Conservation (phyloP, 106 monocot species). For the Dendrobium chrysotoxum region DNA sequence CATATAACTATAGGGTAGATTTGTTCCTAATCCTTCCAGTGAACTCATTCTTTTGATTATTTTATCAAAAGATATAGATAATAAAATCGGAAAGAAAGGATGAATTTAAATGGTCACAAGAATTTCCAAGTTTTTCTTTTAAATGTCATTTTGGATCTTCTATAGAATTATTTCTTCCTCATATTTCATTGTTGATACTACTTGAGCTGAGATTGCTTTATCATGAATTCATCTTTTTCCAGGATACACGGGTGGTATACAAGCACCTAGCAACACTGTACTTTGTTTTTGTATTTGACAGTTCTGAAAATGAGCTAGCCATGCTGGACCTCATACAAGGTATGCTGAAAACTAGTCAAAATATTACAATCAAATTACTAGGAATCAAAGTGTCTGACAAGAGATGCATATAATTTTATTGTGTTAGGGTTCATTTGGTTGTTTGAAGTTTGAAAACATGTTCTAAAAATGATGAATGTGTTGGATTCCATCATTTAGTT, state of each 20-base stretch:
- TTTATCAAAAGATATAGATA: not conserved
- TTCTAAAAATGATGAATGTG: not conserved
- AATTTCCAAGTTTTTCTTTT: not conserved
- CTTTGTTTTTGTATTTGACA: conserved; percentile 87
- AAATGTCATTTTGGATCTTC: not conserved
- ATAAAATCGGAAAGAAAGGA: not conserved
- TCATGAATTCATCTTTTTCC: conserved; percentile 13
- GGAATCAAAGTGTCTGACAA: not conserved
- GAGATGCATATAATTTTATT: not conserved
- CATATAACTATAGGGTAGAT: not conserved
- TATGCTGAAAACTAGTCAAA: conserved; percentile 13
- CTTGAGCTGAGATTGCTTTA: not conserved
- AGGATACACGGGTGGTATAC: conserved; percentile 81
- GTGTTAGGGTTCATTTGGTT: not conserved
- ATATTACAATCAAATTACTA: not conserved
- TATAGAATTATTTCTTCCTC: not conserved
- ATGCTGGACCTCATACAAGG: conserved; percentile 98
- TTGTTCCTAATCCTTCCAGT: not conserved
- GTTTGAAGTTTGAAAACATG: not conserved
- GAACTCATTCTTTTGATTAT: not conserved
- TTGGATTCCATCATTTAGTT: not conserved
- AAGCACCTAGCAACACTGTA: conserved; percentile 91
- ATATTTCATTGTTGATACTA: not conserved
- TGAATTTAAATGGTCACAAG: not conserved
- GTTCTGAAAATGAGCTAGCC: conserved; percentile 90